These are phyloP conservation scores for Leptomonas seymouri DNA, from an alignment of 208 protist species.

Conservation along the genomic window DNA sequence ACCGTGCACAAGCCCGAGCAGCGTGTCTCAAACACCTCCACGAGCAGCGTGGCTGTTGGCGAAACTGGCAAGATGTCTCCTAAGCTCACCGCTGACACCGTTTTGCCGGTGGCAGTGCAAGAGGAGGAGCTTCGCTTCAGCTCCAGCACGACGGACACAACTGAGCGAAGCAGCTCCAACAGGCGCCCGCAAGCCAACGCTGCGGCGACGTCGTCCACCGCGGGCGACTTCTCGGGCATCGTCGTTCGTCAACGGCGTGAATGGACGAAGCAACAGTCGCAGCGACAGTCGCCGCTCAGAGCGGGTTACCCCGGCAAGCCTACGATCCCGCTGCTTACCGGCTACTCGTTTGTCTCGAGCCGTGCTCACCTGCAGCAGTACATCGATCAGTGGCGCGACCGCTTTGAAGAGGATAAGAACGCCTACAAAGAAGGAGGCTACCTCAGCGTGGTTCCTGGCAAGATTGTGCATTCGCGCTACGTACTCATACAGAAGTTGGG, in stretches of 20 bases:
- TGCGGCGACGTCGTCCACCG: slow-evolving; percentile 1
- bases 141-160: slow-evolving; percentile 26
- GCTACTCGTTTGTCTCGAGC: slow-evolving; percentile 25
- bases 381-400: slow-evolving; percentile 60
- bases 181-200: slow-evolving; percentile 4
- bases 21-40: not conserved
- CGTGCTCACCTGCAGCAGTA: slow-evolving; percentile 42
- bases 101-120: slow-evolving; percentile 25
- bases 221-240: slow-evolving; percentile 4
- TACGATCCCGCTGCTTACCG: not conserved
- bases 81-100: slow-evolving; percentile 28
- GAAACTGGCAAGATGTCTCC: not conserved
- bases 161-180: slow-evolving; percentile 30
- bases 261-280: slow-evolving; percentile 8
- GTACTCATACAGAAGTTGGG: slow-evolving; percentile 84
- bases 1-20: slow-evolving; percentile 9
- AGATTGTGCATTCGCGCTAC: slow-evolving; percentile 76
- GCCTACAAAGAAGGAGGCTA: slow-evolving; percentile 83
- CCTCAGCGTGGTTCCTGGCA: slow-evolving; percentile 63
- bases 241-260: slow-evolving; percentile 1
- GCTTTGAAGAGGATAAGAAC: slow-evolving; percentile 58
- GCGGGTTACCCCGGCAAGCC: slow-evolving; percentile 20
- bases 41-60: not conserved
- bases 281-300: slow-evolving; percentile 9
- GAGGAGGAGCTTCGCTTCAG: slow-evolving; percentile 24